A percentile compares a stretch with the other conserved stretches of the same genome.
Conservation (phyloP, 1,284 basidiomycete genomes). For the Cryptococcus amylolentus region DNA sequence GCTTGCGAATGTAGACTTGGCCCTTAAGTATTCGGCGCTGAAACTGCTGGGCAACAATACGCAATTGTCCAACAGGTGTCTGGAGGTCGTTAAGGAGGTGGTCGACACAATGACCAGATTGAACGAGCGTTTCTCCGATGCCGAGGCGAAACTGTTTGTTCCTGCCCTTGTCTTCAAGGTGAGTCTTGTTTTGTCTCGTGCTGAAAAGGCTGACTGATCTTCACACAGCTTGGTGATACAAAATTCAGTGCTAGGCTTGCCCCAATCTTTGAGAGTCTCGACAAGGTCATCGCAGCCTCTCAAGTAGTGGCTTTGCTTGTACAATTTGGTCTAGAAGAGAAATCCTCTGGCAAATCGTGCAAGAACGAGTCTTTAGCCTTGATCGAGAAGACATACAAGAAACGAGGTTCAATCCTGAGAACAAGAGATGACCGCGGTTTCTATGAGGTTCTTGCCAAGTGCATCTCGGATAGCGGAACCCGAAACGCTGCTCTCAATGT, state of each 20-base stretch:
- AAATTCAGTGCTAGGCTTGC: conserved; percentile 52
- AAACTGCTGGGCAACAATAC: conserved; percentile 91
- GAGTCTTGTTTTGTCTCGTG: conserved; percentile 20
- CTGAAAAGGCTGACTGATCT: conserved; percentile 1
- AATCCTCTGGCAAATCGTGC: conserved; percentile 43
- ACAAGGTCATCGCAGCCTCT: conserved; percentile 48
- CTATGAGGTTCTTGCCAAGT: conserved; percentile 57
- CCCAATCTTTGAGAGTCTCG: conserved; percentile 53
- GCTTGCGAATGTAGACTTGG: conserved; percentile 84
- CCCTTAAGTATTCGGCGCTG: conserved; percentile 90
- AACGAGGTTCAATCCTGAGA: conserved; percentile 41
- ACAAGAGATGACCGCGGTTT: conserved; percentile 40
- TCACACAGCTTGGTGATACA: conserved; percentile 53
- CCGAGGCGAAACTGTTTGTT: conserved; percentile 82
- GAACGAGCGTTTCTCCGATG: conserved; percentile 79
- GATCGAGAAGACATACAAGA: conserved; percentile 45
- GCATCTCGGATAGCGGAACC: conserved; percentile 51
- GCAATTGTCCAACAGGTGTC: conserved; percentile 79
- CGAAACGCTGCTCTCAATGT: conserved; percentile 45
- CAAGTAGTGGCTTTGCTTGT: conserved; percentile 76
- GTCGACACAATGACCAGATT: conserved; percentile 66
- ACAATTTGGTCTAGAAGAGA: conserved; percentile 58
- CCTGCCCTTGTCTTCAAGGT: conserved; percentile 91
- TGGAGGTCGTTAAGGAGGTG: conserved; percentile 82
- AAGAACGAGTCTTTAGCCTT: conserved; percentile 44